A percentile compares a stretch with the other conserved stretches of the same genome.
phyloP scores from a whole-genome alignment of 129 eudicot species.

The Lactuca saligna region DNA sequence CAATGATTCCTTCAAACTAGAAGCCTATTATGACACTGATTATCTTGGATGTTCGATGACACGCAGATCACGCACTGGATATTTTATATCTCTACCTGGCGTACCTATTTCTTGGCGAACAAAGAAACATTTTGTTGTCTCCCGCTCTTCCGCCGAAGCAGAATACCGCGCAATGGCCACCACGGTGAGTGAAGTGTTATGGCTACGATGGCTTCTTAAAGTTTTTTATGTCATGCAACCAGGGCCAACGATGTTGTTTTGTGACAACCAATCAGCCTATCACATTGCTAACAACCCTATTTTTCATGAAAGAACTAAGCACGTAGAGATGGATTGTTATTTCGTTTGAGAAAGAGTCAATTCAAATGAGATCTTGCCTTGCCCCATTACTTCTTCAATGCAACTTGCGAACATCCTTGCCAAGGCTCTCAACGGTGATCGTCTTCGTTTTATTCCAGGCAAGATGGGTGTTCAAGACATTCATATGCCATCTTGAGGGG shows the following conservation, averaged over 20 bases:
- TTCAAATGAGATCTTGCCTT: background rate
- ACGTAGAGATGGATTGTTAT: background rate
- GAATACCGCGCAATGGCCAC: background rate
- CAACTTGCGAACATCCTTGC: background rate
- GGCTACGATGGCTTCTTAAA: background rate
- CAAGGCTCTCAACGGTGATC: background rate
- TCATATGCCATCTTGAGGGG: constrained; percentile 1
- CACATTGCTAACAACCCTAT: background rate
- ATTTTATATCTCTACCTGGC: background rate
- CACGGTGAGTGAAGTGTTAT: background rate
- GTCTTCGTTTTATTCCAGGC: background rate
- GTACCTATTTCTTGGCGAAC: background rate
- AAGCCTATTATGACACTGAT: background rate
- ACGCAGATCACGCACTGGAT: background rate
- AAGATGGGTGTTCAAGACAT: background rate
- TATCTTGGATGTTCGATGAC: background rate
- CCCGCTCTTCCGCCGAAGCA: background rate
- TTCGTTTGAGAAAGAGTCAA: background rate
- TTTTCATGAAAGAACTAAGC: background rate
- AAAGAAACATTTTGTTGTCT: background rate
- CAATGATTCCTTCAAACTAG: background rate
- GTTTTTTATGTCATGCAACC: background rate
- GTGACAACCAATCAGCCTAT: constrained; percentile 1
- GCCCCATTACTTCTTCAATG: background rate
- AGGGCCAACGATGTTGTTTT: background rate